These are phyloP conservation scores for Albophoma yamanashiensis DNA, from an alignment of 2,329 filamentous ascomycete species.

Conservation along the genomic window DNA sequence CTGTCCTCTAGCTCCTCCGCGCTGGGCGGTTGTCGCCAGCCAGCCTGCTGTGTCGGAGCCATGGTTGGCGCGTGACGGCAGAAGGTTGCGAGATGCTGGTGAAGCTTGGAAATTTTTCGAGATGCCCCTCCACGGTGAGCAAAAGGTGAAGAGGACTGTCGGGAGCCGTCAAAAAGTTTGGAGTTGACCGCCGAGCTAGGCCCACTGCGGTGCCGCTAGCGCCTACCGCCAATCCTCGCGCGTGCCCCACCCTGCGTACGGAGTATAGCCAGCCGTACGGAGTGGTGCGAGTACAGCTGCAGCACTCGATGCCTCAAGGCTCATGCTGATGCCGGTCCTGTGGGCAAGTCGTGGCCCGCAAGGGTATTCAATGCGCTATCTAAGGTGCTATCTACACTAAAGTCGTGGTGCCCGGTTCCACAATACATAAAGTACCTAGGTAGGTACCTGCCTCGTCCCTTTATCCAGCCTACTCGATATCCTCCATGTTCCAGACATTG, in stretches of 20 bases:
- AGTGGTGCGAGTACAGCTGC: too few species aligned
- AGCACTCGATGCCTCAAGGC: too few species aligned
- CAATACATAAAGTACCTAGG: neutral
- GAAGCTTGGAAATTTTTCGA: conserved; percentile 1
- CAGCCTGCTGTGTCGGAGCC: conserved; percentile 21
- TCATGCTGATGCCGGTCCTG: too few species aligned
- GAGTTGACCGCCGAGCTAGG: neutral
- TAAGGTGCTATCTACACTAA: neutral
- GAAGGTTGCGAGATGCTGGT: neutral
- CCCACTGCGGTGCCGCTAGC: neutral
- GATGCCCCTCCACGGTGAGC: conserved; percentile 1
- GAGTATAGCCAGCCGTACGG: too few species aligned
- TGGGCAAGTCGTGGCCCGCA: too few species aligned
- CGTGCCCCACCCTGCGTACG: neutral
- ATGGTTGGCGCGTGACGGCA: conserved; percentile 11
- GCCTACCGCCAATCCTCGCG: neutral
- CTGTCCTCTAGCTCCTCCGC: conserved; percentile 50
- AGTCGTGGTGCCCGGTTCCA: neutral
- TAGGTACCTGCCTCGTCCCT: neutral
- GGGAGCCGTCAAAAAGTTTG: neutral
- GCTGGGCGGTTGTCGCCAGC: conserved; percentile 28
- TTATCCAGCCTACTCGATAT: conserved; percentile 26
- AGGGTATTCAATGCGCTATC: neutral
- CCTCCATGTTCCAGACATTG: conserved; percentile 38
- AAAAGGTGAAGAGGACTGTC: neutral